These are phyloP conservation scores for Botryotinia calthae DNA, from an alignment of 2,329 filamentous ascomycete genomes.

Conservation along the genomic window DNA sequence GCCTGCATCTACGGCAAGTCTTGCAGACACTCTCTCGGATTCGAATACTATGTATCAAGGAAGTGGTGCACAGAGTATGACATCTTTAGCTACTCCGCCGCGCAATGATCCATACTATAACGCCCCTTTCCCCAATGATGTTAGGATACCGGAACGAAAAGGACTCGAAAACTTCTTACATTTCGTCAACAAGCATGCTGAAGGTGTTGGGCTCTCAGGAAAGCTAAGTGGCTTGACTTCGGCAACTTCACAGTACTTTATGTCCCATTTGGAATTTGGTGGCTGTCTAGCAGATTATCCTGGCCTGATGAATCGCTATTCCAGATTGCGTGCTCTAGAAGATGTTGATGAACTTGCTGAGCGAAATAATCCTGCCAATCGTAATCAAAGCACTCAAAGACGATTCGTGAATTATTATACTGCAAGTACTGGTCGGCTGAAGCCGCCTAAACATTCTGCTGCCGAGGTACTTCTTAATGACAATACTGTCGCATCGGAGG, in stretches of 20 bases:
- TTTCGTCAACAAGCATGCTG: constrained; percentile 78
- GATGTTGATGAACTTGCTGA: constrained; percentile 57
- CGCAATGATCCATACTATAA: constrained; percentile 66
- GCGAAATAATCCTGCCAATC: constrained; percentile 29
- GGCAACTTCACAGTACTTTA: constrained; percentile 70
- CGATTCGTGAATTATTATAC: constrained; percentile 91
- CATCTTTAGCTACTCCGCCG: constrained; percentile 29
- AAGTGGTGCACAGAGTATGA: constrained; percentile 31
- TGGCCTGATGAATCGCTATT: constrained; percentile 68
- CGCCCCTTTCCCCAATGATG: constrained; percentile 72
- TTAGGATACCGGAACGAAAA: constrained; percentile 64
- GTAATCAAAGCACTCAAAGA: constrained; percentile 50
- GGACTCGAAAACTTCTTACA: constrained; percentile 68
- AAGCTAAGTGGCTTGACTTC: constrained; percentile 49
- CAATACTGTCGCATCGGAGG: constrained; percentile 24
- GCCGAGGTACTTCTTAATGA: constrained; percentile 26
- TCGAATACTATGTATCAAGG: constrained; percentile 30
- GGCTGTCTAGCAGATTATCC: constrained; percentile 74
- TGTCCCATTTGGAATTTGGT: constrained; percentile 81
- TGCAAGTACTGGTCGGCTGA: constrained; percentile 71
- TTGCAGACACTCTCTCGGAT: constrained; percentile 27
- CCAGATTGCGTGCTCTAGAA: constrained; percentile 66
- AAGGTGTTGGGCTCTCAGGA: constrained; percentile 38
- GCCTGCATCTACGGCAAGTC: constrained; percentile 26
- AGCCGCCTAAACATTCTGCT: constrained; percentile 43